phyloP scores from a whole-genome alignment of 768 basidiomycete genomes.

The Tremella yokohamensis region DNA sequence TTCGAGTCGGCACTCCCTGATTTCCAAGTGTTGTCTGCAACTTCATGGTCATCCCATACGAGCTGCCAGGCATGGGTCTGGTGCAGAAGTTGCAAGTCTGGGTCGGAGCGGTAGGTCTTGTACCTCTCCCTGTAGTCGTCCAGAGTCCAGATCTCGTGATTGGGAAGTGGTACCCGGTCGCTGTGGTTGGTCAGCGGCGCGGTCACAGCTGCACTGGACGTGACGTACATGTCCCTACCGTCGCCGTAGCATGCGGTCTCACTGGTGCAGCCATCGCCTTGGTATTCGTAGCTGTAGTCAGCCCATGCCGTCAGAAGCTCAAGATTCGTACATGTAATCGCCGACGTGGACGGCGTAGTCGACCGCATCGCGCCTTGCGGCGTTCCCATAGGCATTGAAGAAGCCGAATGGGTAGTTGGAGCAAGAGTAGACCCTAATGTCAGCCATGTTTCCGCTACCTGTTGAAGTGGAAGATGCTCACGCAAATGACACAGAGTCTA shows the following conservation, averaged over 20 bases:
- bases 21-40: conserved; percentile 62
- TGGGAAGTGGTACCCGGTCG: conserved; percentile 56
- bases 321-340: conserved; percentile 55
- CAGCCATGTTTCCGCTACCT: conserved; percentile 40
- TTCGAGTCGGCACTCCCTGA: conserved; percentile 60
- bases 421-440: conserved; percentile 58
- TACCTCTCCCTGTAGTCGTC: conserved; percentile 51
- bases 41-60: conserved; percentile 53
- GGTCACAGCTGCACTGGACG: neutral
- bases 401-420: conserved; percentile 59
- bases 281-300: conserved; percentile 22
- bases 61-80: conserved; percentile 59
- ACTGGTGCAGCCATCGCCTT: conserved; percentile 18
- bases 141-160: conserved; percentile 60
- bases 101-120: conserved; percentile 59
- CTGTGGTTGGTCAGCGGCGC: conserved; percentile 6
- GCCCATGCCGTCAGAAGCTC: too few species aligned
- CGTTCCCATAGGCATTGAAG: conserved; percentile 64
- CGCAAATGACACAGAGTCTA: conserved; percentile 54
- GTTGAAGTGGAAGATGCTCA: conserved; percentile 23
- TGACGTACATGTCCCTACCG: conserved; percentile 53
- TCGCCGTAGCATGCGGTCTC: conserved; percentile 39
- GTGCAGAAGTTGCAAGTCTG: conserved; percentile 56
- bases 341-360: conserved; percentile 62
- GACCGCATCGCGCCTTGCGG: conserved; percentile 57